Percentiles rank a stretch among this genome's conserved stretches.
Conservation (phyloP, 164 flowering plant genomes). For the Houttuynia cordata region DNA sequence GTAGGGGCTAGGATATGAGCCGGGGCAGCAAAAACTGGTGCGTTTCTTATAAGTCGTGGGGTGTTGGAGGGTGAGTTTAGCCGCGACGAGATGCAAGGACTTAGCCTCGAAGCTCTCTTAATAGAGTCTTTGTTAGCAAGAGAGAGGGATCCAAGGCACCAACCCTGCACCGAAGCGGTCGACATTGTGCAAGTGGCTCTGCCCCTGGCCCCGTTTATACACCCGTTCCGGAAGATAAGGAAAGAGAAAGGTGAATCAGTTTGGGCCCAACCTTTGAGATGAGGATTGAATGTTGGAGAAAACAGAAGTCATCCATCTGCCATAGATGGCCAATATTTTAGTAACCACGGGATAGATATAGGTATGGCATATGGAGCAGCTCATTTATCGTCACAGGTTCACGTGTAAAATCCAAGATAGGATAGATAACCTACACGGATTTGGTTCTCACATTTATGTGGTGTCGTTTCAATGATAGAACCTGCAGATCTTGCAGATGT, state of each 20-base stretch:
- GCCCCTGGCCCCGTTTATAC: not conserved
- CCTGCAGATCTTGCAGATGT: too few species aligned
- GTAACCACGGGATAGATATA: not conserved
- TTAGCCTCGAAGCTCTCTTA: not conserved
- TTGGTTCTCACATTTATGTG: too few species aligned
- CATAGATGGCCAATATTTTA: not conserved
- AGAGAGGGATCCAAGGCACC: slow-evolving; percentile 5
- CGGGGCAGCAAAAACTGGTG: slow-evolving; percentile 22
- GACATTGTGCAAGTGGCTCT: slow-evolving; percentile 7
- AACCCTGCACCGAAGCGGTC: slow-evolving; percentile 6
- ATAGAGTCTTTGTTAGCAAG: not conserved
- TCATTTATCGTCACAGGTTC: too few species aligned
- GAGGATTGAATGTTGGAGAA: slow-evolving; percentile 6
- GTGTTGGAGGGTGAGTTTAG: slow-evolving; percentile 4
- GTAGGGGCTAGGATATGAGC: slow-evolving; percentile 13
- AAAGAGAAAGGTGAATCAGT: slow-evolving; percentile 4
- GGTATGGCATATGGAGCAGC: too few species aligned
- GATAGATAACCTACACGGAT: too few species aligned
- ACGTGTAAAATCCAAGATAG: too few species aligned
- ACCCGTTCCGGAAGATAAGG: slow-evolving; percentile 3
- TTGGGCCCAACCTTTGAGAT: slow-evolving; percentile 4
- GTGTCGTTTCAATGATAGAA: too few species aligned
- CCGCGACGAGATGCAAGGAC: slow-evolving; percentile 2
- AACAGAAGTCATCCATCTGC: not conserved
- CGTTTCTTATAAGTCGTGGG: slow-evolving; percentile 17